Evolutionary conservation across 2,329 filamentous ascomycete species (phyloP).

Genomic region (Aspergillus sp.): DNA sequence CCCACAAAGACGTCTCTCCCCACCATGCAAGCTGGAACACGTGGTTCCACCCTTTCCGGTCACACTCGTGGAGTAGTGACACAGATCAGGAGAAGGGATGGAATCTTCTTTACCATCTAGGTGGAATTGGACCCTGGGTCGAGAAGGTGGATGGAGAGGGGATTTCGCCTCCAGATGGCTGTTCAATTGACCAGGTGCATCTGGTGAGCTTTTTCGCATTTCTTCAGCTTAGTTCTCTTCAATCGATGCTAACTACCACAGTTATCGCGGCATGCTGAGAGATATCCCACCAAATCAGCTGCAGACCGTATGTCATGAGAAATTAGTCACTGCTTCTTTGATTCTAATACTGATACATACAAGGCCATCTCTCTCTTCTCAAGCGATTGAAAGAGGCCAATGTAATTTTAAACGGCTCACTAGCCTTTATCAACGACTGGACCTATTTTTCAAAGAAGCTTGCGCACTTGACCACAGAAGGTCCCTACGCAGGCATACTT

Average conservation of each 20-base stretch:
- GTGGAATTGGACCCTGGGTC: constrained; percentile 54
- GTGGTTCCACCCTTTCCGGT: constrained; percentile 12
- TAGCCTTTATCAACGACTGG: constrained; percentile 53
- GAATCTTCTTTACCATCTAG: constrained; percentile 51
- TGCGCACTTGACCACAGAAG: constrained; percentile 51
- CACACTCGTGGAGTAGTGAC: background rate
- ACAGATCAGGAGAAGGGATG: constrained; percentile 26
- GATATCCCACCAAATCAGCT: constrained; percentile 51
- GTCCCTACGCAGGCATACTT: constrained; percentile 53
- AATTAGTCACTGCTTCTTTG: background rate
- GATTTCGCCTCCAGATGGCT: constrained; percentile 43
- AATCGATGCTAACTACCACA: constrained; percentile 17
- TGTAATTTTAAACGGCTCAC: constrained; percentile 42
- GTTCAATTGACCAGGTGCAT: constrained; percentile 53
- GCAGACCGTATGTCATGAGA: constrained; percentile 42
- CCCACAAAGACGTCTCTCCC: constrained; percentile 2
- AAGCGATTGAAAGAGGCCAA: constrained; percentile 41
- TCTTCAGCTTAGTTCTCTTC: background rate
- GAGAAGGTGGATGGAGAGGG: constrained; percentile 42
- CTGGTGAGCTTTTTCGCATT: constrained; percentile 40
- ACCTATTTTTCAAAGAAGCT: constrained; percentile 48
- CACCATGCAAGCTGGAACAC: constrained; percentile 15
- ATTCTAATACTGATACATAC: constrained; percentile 1
- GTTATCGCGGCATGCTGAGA: constrained; percentile 55
- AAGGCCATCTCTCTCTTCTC: constrained; percentile 46